phyloP scores from a whole-genome alignment of 129 eudicot genomes.

The Ambrosia trifida region DNA sequence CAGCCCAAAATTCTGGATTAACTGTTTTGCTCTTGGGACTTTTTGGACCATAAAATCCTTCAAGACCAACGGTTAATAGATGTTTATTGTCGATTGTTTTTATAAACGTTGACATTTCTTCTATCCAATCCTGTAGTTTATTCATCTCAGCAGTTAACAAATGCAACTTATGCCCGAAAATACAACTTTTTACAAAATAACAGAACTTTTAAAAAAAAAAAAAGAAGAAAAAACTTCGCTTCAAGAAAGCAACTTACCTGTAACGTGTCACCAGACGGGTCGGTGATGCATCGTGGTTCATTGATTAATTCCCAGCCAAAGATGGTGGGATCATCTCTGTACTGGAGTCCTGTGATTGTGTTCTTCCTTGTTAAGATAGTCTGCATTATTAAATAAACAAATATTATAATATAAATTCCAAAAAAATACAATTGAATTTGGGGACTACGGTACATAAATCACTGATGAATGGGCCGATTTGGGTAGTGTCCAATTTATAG shows the following conservation, averaged over 20 bases:
- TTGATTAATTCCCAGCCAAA: slow-evolving; percentile 96
- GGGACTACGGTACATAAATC: too few species aligned
- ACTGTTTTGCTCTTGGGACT: slow-evolving; percentile 58
- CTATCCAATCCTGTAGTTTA: slow-evolving; percentile 87
- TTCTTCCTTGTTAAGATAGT: slow-evolving; percentile 81
- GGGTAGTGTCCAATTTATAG: background rate
- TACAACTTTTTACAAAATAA: background rate
- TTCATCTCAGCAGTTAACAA: slow-evolving; percentile 1
- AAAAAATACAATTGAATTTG: too few species aligned
- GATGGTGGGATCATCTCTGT: slow-evolving; percentile 92
- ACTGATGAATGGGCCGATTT: background rate
- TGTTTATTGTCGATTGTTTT: slow-evolving; percentile 80
- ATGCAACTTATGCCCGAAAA: slow-evolving; percentile 4
- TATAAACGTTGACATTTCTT: slow-evolving; percentile 83
- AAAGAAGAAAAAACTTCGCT: too few species aligned
- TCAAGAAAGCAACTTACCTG: slow-evolving; percentile 47
- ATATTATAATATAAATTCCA: background rate
- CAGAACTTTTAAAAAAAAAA: background rate
- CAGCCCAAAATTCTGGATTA: slow-evolving; percentile 87
- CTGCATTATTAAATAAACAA: slow-evolving; percentile 43
- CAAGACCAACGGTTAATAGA: slow-evolving; percentile 79
- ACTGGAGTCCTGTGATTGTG: slow-evolving; percentile 84
- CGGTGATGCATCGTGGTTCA: slow-evolving; percentile 91
- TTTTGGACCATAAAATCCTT: slow-evolving; percentile 91
- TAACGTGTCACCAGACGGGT: slow-evolving; percentile 87